phyloP scores from a whole-genome alignment of 148 eudicot species.

The Fagopyrum esculentum region DNA sequence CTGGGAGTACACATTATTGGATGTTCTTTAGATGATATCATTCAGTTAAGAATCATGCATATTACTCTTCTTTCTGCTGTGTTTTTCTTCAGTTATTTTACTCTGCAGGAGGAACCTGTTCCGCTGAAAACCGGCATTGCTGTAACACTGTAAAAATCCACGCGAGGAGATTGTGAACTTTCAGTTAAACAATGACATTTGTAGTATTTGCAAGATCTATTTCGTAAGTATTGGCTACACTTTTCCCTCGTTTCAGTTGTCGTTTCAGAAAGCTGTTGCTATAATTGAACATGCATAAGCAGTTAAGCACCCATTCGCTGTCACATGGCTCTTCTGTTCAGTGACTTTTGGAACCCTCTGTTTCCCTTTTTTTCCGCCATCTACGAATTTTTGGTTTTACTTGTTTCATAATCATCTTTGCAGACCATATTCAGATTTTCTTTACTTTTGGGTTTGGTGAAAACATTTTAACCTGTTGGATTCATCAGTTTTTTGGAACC shows the following conservation, averaged over 20 bases:
- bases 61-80: neutral
- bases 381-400: neutral
- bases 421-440: neutral
- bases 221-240: neutral
- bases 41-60: neutral
- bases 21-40: neutral
- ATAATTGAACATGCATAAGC: slow-evolving; percentile 11
- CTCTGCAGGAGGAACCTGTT: slow-evolving; percentile 6
- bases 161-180: neutral
- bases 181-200: slow-evolving; percentile 5
- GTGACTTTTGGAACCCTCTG: slow-evolving; percentile 3
- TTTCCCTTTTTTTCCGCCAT: neutral
- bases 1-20: no score
- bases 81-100: neutral
- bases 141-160: neutral
- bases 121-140: neutral
- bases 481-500: no score
- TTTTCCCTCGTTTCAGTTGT: neutral
- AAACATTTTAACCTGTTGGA: no score
- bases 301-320: slow-evolving; percentile 9
- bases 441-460: neutral
- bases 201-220: neutral
- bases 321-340: slow-evolving; percentile 11
- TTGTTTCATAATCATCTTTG: no score
- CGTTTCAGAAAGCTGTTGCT: slow-evolving; percentile 1